Base-by-base conservation (phyloP, 2,329 filamentous ascomycete genomes). In the Apiospora phragmitis region DNA sequence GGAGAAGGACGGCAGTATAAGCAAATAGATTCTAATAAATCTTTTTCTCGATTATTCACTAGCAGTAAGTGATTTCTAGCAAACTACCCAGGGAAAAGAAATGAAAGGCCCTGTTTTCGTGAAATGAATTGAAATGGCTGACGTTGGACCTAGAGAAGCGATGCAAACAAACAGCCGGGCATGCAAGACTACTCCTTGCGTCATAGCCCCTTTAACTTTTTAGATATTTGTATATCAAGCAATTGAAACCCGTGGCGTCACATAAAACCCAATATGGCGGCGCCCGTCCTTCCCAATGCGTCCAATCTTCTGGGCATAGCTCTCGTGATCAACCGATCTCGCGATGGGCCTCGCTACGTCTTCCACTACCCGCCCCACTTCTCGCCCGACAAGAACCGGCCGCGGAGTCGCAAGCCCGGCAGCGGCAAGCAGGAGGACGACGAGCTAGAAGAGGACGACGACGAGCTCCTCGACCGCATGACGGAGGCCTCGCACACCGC, bases 341-440 rank as follows among this genome's bases (percentile, higher is more conserved):
- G 92, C 74, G 92, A 93, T 75, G 94, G 94, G 21, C 93, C 94
- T 38, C 90, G 91, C 73, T 92, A 96, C 76, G 92, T 96, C 76
- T 97, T 95, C 81, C 93, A 97, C 81, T 96, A 96, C 77, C 94
- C 94, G n/a, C 87, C 91, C n/a, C 80, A 83, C 65, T 85, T 89
- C 59, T 78, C 78, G 11, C 79, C 75, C 81, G 84, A 77, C 80
- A 85, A 74, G 81, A 83, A 24, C 41, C 68, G 65, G 59, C 29
- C 55, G 69, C 42, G 79, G 43, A 74, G 81, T 49, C 77, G 81
- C 70, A 62, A 62, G 8, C 14, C 55, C 55, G 72, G 76, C 67
- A 43, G 38, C 29, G 26, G 70, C 49, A 75, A 81, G 68, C 77
- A 77, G 72, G 35, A 77, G 77, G 26, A 79, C 80, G 78, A 77